Conservation (phyloP, 345 rosid genomes). For the Aquilaria sinensis region DNA sequence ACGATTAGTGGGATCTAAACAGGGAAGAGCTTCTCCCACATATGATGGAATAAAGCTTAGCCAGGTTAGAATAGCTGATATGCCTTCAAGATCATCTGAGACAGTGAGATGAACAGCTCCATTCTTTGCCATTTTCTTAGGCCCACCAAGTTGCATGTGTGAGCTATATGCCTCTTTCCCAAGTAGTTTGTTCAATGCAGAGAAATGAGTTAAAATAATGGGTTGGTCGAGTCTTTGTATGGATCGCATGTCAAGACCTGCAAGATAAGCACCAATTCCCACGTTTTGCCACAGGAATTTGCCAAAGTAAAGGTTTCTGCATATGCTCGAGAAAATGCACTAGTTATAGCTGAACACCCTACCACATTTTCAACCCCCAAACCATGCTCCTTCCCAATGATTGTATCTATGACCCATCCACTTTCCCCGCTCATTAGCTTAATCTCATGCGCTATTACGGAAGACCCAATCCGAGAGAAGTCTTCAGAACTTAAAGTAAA, state of each 20-base stretch:
- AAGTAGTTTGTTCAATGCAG: conserved; percentile 94
- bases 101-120: conserved; percentile 98
- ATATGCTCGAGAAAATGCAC: conserved; percentile 98
- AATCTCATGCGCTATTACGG: conserved; percentile 85
- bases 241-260: conserved; percentile 98
- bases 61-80: conserved; percentile 90
- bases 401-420: conserved; percentile 93
- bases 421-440: conserved; percentile 68
- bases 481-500: conserved; percentile 76
- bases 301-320: conserved; percentile 91
- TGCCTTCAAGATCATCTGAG: conserved; percentile 96
- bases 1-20: conserved; percentile 54
- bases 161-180: conserved; percentile 99
- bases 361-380: conserved; percentile 96
- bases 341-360: conserved; percentile 86
- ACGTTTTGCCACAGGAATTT: conserved; percentile 94
- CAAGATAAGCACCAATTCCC: conserved; percentile 98
- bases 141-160: conserved; percentile 99
- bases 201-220: conserved; percentile 93
- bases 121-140: conserved; percentile 97
- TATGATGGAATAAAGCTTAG: conserved; percentile 79
- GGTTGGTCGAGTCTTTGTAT: conserved; percentile 99
- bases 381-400: conserved; percentile 95
- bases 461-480: conserved; percentile 53
- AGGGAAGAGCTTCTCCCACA: conserved; percentile 79